phyloP scores from a whole-genome alignment of 2,329 filamentous ascomycete genomes.

The Beauveria scarabaeidicola region DNA sequence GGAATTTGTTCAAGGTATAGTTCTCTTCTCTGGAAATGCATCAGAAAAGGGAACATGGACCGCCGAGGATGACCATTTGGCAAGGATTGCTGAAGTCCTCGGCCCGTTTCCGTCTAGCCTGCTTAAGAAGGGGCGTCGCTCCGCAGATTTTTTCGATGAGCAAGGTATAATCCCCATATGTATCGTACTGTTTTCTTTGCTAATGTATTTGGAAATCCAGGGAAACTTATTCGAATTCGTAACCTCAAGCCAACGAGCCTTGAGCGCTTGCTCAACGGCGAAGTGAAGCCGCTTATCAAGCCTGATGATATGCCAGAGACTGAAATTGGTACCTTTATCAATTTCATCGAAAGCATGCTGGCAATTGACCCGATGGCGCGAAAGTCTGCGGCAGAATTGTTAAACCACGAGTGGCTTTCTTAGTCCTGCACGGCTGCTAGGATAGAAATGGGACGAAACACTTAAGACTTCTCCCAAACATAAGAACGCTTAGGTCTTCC shows the following conservation, averaged over 20 bases:
- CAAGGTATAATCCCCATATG: not conserved
- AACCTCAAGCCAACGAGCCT: not conserved
- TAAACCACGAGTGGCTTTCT: not conserved
- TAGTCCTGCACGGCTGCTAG: not conserved
- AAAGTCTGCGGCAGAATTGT: not conserved
- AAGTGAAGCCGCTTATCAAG: not conserved
- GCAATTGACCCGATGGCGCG: not conserved
- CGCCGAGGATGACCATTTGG: constrained; percentile 1
- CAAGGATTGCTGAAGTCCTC: not conserved
- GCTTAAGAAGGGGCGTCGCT: not conserved
- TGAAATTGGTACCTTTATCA: not conserved
- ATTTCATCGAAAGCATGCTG: constrained; percentile 2
- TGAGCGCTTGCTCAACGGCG: not conserved
- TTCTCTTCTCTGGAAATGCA: not conserved
- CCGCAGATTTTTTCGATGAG: not conserved
- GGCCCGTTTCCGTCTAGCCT: not conserved
- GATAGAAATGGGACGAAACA: no score
- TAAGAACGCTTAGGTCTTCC: no score
- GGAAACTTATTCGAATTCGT: not conserved
- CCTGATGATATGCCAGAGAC: not conserved
- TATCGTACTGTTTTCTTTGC: not conserved
- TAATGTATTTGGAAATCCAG: not conserved
- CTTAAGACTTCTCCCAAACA: no score
- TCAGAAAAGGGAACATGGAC: not conserved
- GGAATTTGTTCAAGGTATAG: not conserved